Evolutionary conservation across 2,329 filamentous ascomycete genomes (phyloP).

Genomic region (Mycosphaerella sp.): DNA sequence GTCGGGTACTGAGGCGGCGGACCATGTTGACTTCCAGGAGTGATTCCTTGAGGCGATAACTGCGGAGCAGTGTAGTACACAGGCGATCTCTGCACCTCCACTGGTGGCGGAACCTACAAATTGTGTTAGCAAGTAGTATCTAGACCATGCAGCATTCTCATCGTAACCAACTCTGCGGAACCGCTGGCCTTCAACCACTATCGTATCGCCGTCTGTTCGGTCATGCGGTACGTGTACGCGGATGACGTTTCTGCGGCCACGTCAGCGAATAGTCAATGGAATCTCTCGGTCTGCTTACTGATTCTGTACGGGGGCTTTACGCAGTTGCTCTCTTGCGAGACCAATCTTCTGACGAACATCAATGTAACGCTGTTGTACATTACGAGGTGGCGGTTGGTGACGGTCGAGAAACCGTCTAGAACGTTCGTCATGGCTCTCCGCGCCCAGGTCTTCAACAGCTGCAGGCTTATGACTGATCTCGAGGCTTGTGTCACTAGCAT

Average conservation of each 20-base stretch:
- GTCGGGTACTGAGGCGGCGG: background rate
- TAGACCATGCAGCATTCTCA: background rate
- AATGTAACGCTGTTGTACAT: constrained; percentile 13
- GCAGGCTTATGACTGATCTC: constrained; percentile 29
- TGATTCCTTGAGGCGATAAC: constrained; percentile 4
- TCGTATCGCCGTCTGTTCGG: constrained; percentile 7
- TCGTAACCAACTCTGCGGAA: constrained; percentile 11
- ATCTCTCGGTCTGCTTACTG: constrained; percentile 8
- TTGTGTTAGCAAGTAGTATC: background rate
- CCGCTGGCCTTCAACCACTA: constrained; percentile 15
- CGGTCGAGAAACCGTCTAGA: constrained; percentile 19
- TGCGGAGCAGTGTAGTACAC: constrained; percentile 6
- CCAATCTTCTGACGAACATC: constrained; percentile 22
- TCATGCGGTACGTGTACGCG: constrained; percentile 17
- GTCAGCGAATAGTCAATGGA: background rate
- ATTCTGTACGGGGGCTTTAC: constrained; percentile 11
- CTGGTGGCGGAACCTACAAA: constrained; percentile 5
- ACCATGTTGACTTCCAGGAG: background rate
- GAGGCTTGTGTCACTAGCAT: constrained; percentile 27
- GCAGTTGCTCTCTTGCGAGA: constrained; percentile 18
- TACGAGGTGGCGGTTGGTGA: constrained; percentile 13
- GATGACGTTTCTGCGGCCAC: constrained; percentile 14
- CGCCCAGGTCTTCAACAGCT: constrained; percentile 26
- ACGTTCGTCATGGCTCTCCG: constrained; percentile 27
- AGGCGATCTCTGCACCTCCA: constrained; percentile 4